These are phyloP conservation scores for Trichopus zeylanicus DNA, from an alignment of 116 monocot genomes.

Conservation along the genomic window DNA sequence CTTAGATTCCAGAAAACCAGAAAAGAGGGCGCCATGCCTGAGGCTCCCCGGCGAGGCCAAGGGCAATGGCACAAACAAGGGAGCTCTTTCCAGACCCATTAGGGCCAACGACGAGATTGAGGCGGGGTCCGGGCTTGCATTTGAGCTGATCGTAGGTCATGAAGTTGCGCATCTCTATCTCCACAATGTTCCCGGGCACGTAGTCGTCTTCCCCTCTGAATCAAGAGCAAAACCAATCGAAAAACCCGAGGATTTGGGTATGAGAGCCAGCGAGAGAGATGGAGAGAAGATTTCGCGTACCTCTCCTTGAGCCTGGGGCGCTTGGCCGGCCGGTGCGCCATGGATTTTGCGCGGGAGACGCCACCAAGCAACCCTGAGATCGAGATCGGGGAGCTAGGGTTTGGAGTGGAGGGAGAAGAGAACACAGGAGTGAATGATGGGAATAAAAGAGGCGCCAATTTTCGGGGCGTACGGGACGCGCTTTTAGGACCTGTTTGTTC, in stretches of 20 bases:
- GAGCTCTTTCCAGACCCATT: slow-evolving; percentile 99
- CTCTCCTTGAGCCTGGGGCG: slow-evolving; percentile 29
- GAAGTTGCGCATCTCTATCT: slow-evolving; percentile 94
- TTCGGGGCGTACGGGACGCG: no score
- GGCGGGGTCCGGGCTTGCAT: slow-evolving; percentile 83
- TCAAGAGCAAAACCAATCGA: not conserved
- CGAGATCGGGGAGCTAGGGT: not conserved
- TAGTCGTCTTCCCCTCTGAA: slow-evolving; percentile 71
- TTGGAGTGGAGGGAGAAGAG: not conserved
- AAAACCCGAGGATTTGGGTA: not conserved
- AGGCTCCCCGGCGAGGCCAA: slow-evolving; percentile 86
- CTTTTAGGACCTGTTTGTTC: no score
- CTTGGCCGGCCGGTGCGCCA: slow-evolving; percentile 36
- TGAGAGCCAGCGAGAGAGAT: not conserved
- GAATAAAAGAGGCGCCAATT: not conserved
- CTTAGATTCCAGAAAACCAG: no score
- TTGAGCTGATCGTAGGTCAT: slow-evolving; percentile 95
- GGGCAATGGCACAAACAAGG: slow-evolving; percentile 91
- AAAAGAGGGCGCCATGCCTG: slow-evolving; percentile 34
- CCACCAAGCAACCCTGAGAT: not conserved
- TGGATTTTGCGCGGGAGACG: not conserved
- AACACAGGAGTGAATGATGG: not conserved
- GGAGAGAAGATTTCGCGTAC: slow-evolving; percentile 1
- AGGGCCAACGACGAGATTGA: slow-evolving; percentile 92
- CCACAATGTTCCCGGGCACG: slow-evolving; percentile 83